phyloP scores from a whole-genome alignment of 306 rosid species.

The Pterocarpus santalinus region DNA sequence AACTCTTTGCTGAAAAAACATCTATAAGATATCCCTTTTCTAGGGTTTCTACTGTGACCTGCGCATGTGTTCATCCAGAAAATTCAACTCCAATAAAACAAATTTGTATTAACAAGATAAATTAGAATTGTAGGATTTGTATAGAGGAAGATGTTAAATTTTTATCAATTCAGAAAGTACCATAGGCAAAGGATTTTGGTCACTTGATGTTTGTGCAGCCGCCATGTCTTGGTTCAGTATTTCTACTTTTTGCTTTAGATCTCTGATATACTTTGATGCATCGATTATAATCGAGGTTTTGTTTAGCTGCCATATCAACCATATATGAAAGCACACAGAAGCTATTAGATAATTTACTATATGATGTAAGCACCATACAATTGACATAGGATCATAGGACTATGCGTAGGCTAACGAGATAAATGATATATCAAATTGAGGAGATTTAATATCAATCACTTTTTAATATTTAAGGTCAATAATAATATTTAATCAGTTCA shows the following conservation, averaged over 20 bases:
- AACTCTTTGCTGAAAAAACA: constrained; percentile 65
- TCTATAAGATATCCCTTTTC: constrained; percentile 70
- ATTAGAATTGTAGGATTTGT: neutral
- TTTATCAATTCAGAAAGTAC: constrained; percentile 42
- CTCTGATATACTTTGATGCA: constrained; percentile 77
- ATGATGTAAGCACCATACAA: neutral
- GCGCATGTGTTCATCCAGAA: constrained; percentile 36
- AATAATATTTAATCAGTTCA: neutral
- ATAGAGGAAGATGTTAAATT: neutral
- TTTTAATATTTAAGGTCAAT: neutral
- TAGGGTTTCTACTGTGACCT: constrained; percentile 78
- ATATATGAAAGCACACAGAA: neutral
- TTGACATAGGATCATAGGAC: neutral
- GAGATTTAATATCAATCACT: constrained; percentile 5
- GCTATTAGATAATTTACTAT: neutral
- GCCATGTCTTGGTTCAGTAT: constrained; percentile 65
- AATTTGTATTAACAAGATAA: too few species aligned
- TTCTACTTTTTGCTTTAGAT: constrained; percentile 76
- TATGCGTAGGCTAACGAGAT: neutral
- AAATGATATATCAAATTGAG: constrained; percentile 10
- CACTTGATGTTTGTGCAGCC: constrained; percentile 59
- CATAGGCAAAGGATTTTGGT: constrained; percentile 61
- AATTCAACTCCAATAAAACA: neutral
- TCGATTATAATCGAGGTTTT: constrained; percentile 71
- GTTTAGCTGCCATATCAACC: constrained; percentile 63